Percentiles rank a stretch among this genome's conserved stretches.
phyloP scores from a whole-genome alignment of 225 moss, liverwort and hornwort species.

The Lunularia cruciata region DNA sequence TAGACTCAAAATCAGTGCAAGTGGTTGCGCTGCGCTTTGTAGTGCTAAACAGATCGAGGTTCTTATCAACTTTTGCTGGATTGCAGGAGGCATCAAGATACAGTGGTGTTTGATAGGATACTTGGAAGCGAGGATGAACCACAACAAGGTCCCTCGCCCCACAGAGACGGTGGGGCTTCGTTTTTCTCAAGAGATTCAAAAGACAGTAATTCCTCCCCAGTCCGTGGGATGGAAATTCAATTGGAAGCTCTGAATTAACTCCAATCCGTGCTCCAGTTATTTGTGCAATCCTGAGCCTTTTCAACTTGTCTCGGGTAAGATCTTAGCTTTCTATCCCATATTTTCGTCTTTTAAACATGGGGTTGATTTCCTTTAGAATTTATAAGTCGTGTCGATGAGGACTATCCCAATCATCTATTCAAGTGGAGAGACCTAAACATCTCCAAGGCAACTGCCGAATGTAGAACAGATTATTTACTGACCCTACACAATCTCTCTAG shows the following conservation, averaged over 20 bases:
- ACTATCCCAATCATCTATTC: background rate
- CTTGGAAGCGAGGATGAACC: slow-evolving; percentile 67
- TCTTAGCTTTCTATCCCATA: background rate
- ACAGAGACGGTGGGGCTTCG: slow-evolving; percentile 38
- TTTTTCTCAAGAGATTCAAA: slow-evolving; percentile 49
- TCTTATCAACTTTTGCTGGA: background rate
- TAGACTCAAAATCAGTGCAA: too few species aligned
- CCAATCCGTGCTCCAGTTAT: background rate
- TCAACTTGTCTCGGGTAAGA: background rate
- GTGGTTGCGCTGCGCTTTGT: too few species aligned
- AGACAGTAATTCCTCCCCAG: slow-evolving; percentile 51
- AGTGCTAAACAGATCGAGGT: too few species aligned
- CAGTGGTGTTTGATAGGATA: slow-evolving; percentile 45
- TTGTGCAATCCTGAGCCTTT: background rate
- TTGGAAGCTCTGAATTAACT: slow-evolving; percentile 49
- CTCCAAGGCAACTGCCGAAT: slow-evolving; percentile 1
- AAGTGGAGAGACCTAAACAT: background rate
- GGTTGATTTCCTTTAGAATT: background rate
- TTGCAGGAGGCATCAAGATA: slow-evolving; percentile 54
- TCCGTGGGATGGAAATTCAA: slow-evolving; percentile 60
- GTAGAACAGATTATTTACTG: background rate
- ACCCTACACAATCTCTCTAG: slow-evolving; percentile 3
- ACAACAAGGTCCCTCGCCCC: slow-evolving; percentile 47
- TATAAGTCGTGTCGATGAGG: background rate
- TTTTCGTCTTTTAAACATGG: background rate